phyloP scores from a whole-genome alignment of 2,329 filamentous ascomycete genomes.

The Diaporthe amygdali region DNA sequence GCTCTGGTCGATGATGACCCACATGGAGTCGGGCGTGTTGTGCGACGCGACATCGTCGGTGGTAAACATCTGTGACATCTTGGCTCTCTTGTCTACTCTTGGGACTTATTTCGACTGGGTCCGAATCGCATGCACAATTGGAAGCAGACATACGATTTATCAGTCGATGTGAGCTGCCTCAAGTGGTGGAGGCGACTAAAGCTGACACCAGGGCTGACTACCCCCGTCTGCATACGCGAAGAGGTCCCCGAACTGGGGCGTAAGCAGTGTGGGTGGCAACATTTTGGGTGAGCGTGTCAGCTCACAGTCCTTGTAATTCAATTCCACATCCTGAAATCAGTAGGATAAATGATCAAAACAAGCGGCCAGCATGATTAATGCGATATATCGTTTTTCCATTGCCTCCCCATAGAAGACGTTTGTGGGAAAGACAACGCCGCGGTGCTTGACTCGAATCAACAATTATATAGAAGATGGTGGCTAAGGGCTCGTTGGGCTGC shows the following conservation, averaged over 20 bases:
- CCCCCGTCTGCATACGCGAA: not conserved
- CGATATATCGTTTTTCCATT: too few species aligned
- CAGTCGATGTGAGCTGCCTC: too few species aligned
- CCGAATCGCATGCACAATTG: too few species aligned
- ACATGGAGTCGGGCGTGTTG: conserved; percentile 85
- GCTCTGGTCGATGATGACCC: conserved; percentile 91
- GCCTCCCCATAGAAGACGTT: too few species aligned
- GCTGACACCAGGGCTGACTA: not conserved
- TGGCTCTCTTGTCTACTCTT: conserved; percentile 29
- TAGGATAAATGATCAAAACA: too few species aligned
- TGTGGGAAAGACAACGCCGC: too few species aligned
- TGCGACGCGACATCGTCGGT: conserved; percentile 87
- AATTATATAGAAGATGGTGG: too few species aligned
- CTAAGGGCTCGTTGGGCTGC: too few species aligned
- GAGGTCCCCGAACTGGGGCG: not conserved
- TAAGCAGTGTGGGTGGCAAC: not conserved
- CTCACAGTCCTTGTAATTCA: not conserved
- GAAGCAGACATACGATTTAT: not conserved
- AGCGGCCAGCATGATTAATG: too few species aligned
- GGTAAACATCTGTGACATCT: conserved; percentile 88
- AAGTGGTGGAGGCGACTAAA: not conserved
- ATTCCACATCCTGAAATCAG: not conserved
- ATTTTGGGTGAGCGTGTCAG: not conserved
- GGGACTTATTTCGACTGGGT: not conserved
- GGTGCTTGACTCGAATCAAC: too few species aligned